phyloP scores from a whole-genome alignment of 2,329 filamentous ascomycete genomes.

The Aureobasidium subglaciale region DNA sequence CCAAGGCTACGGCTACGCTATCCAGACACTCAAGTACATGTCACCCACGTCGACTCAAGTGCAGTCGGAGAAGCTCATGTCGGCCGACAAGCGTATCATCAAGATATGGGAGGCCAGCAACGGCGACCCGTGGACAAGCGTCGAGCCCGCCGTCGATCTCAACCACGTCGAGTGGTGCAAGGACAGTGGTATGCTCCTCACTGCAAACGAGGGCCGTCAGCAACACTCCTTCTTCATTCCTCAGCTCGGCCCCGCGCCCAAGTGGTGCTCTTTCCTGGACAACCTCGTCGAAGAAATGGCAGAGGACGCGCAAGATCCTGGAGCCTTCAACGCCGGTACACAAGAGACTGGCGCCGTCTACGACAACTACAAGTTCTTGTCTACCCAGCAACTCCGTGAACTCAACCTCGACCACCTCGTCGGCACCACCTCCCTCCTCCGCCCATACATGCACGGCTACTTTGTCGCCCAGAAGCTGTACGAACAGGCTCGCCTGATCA shows the following conservation, averaged over 20 bases:
- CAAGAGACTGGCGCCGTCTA: conserved; percentile 68
- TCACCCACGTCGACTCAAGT: conserved; percentile 64
- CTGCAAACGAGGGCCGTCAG: conserved; percentile 91
- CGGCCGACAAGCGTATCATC: conserved; percentile 90
- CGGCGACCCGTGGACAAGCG: conserved; percentile 87
- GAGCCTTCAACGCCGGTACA: conserved; percentile 38
- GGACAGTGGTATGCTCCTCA: conserved; percentile 88
- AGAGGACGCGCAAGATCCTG: conserved; percentile 62
- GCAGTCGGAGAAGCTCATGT: conserved; percentile 68
- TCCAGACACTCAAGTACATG: conserved; percentile 72
- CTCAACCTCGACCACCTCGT: conserved; percentile 84
- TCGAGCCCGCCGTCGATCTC: conserved; percentile 89
- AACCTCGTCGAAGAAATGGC: conserved; percentile 99
- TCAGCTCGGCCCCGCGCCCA: conserved; percentile 84
- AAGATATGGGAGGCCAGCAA: conserved; percentile 87
- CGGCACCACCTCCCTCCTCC: conserved; percentile 78
- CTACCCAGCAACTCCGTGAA: conserved; percentile 72
- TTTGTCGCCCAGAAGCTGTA: conserved; percentile 94
- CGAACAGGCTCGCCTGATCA: conserved; percentile 87
- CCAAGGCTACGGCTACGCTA: conserved; percentile 88
- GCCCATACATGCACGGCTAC: conserved; percentile 98
- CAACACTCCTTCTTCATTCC: conserved; percentile 95
- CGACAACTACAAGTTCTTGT: conserved; percentile 99
- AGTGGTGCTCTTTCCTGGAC: conserved; percentile 94
- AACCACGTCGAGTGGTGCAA: conserved; percentile 92